A percentile compares a stretch with the other conserved stretches of the same genome.
These are phyloP conservation scores for Termitomyces sp. DNA, from an alignment of 768 basidiomycete species.

Conservation along the genomic window DNA sequence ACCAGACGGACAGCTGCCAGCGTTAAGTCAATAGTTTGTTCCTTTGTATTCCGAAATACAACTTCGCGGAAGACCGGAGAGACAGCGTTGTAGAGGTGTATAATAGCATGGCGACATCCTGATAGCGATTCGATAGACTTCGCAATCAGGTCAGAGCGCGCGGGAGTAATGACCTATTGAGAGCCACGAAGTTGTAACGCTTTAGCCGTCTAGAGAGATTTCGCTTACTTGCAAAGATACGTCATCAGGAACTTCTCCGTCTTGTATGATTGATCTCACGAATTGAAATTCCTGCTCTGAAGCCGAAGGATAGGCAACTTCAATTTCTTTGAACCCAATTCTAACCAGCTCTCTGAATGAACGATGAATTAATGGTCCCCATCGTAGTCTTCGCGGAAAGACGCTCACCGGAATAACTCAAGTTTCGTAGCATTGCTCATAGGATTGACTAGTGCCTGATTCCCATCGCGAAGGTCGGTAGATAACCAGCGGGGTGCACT, in stretches of 20 bases:
- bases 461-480: conserved; percentile 81
- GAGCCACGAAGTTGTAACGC: neutral
- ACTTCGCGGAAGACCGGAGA: conserved; percentile 71
- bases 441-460: conserved; percentile 79
- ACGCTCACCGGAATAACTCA: conserved; percentile 39
- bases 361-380: conserved; percentile 32
- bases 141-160: conserved; percentile 72
- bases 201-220: neutral
- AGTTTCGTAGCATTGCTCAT: conserved; percentile 67
- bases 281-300: conserved; percentile 78
- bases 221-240: conserved; percentile 72
- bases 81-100: conserved; percentile 87
- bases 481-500: conserved; percentile 76
- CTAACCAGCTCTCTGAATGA: conserved; percentile 67
- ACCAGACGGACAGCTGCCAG: conserved; percentile 65
- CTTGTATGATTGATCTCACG: conserved; percentile 64
- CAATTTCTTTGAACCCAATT: conserved; percentile 83
- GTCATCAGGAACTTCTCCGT: conserved; percentile 61
- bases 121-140: conserved; percentile 71
- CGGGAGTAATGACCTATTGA: conserved; percentile 69
- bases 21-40: conserved; percentile 72
- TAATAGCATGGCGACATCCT: conserved; percentile 71
- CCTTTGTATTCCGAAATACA: conserved; percentile 72
- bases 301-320: conserved; percentile 80
- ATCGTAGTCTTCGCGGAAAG: neutral